Percentiles rank a stretch among this genome's conserved stretches.
Evolutionary conservation across 1,139 yeast species (phyloP).

Genomic region (Pichia sp.): DNA sequence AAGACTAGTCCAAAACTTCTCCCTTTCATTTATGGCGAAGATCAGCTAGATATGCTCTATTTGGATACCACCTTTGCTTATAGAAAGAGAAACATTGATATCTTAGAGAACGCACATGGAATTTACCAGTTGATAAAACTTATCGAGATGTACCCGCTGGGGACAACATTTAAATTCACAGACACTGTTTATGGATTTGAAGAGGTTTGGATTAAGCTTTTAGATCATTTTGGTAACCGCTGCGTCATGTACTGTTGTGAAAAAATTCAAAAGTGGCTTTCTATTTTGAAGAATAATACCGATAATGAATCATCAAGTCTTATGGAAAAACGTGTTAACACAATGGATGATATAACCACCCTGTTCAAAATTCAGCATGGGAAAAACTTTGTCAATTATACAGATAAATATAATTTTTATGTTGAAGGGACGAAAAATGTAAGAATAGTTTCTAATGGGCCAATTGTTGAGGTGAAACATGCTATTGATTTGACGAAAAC

Average conservation of each 20-base stretch:
- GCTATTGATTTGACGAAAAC: slow-evolving; percentile 9
- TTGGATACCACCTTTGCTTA: slow-evolving; percentile 19
- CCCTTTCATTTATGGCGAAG: slow-evolving; percentile 8
- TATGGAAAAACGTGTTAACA: slow-evolving; percentile 9
- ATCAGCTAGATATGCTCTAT: slow-evolving; percentile 12
- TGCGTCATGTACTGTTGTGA: slow-evolving; percentile 2
- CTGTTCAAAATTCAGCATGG: neutral
- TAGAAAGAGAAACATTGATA: slow-evolving; percentile 10
- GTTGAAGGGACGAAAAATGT: slow-evolving; percentile 1
- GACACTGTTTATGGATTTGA: slow-evolving; percentile 16
- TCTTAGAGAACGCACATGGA: slow-evolving; percentile 11
- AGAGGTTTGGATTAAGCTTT: slow-evolving; percentile 15
- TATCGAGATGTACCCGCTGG: slow-evolving; percentile 13
- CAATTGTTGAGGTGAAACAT: slow-evolving; percentile 6
- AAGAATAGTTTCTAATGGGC: too few relatives aligned
- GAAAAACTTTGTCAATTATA: neutral
- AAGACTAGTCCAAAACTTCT: slow-evolving; percentile 5
- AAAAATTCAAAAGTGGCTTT: slow-evolving; percentile 1
- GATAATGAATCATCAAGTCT: neutral
- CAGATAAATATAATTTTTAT: slow-evolving; percentile 1
- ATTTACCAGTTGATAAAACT: slow-evolving; percentile 8
- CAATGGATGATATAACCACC: slow-evolving; percentile 5
- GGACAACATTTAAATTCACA: slow-evolving; percentile 11
- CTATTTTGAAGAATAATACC: neutral
- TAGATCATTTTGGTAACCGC: neutral